Percentiles rank a stretch among this genome's conserved stretches.
Evolutionary conservation across 73 alveolate species (phyloP).

Genomic region (Tetrahymena malaccensis): DNA sequence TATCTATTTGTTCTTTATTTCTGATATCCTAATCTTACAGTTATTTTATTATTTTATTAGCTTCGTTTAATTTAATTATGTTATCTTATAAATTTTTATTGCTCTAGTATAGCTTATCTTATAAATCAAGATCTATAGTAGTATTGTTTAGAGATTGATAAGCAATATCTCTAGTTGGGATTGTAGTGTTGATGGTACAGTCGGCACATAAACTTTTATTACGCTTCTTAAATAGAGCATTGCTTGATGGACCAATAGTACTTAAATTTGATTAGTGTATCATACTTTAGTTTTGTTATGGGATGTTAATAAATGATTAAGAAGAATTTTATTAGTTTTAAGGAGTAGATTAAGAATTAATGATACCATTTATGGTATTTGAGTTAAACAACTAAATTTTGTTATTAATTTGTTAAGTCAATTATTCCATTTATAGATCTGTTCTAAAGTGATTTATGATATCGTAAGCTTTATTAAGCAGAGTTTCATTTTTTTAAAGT

Average conservation of each 20-base stretch:
- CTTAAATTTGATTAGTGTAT: neutral
- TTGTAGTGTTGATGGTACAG: neutral
- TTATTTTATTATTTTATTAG: neutral
- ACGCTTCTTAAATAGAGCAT: neutral
- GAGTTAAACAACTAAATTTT: neutral
- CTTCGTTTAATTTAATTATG: neutral
- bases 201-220: neutral
- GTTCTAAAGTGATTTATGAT: neutral
- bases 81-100: neutral
- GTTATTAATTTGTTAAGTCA: neutral
- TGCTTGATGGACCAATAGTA: neutral
- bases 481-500: neutral
- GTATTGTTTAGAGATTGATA: neutral
- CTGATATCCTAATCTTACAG: neutral
- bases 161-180: neutral
- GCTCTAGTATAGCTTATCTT: neutral
- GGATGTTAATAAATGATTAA: neutral
- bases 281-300: neutral
- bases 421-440: neutral
- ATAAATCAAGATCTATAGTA: neutral
- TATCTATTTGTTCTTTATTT: neutral
- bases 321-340: neutral
- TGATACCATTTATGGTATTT: neutral
- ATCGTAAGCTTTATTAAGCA: neutral
- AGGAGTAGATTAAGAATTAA: neutral